These are phyloP conservation scores for Globisporangium rhizosaccharum DNA, from an alignment of 352 stramenopile species.

Conservation along the genomic window DNA sequence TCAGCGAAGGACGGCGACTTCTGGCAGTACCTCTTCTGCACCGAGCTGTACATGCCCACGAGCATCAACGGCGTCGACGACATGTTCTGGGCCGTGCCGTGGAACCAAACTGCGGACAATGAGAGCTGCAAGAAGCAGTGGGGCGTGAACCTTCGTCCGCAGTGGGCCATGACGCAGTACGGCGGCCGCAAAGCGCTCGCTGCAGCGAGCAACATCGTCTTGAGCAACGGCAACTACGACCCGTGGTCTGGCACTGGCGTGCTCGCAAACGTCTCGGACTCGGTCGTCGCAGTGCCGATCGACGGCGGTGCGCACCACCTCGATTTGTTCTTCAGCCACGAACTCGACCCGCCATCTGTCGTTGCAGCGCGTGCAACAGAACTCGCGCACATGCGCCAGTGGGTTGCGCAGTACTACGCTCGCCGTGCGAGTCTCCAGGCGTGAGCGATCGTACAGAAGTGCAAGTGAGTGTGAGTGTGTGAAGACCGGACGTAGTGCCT, in stretches of 20 bases:
- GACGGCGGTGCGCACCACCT: constrained; percentile 83
- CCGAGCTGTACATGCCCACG: constrained; percentile 69
- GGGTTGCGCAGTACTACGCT: constrained; percentile 60
- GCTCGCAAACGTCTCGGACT: constrained; percentile 53
- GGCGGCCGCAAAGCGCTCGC: constrained; percentile 62
- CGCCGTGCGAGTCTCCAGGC: constrained; percentile 15
- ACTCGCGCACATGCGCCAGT: constrained; percentile 75
- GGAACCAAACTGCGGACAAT: constrained; percentile 59
- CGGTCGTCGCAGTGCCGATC: constrained; percentile 64
- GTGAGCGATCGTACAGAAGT: neutral
- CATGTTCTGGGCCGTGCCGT: constrained; percentile 83
- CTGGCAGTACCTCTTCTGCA: constrained; percentile 78
- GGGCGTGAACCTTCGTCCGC: constrained; percentile 54
- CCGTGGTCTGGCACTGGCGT: constrained; percentile 90
- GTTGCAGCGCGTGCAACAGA: constrained; percentile 64
- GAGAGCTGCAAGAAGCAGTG: constrained; percentile 57
- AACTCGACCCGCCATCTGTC: constrained; percentile 75
- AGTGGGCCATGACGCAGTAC: constrained; percentile 69
- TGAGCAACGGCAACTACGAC: constrained; percentile 93
- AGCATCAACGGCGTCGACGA: constrained; percentile 63
- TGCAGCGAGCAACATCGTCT: constrained; percentile 89
- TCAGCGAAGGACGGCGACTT: constrained; percentile 54
- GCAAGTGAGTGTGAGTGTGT: neutral
- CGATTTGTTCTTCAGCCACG: constrained; percentile 90
- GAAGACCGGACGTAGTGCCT: neutral